Conservation (phyloP, 345 rosid genomes). For the Melaleuca quinquenervia region DNA sequence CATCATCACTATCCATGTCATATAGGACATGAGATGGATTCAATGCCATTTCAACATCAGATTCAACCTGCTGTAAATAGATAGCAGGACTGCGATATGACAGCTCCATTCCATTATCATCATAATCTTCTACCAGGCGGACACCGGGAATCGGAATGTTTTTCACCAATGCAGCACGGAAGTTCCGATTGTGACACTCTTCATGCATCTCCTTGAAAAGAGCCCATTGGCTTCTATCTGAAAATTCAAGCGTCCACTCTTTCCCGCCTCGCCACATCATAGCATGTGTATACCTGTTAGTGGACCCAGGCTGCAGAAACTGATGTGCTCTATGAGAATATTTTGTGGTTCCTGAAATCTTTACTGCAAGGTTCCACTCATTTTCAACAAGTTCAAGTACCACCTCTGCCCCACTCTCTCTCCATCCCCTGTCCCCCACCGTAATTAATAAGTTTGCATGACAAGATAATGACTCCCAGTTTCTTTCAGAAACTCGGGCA, state of each 20-base stretch:
- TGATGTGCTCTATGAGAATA: conserved; percentile 88
- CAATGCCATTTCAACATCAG: conserved; percentile 93
- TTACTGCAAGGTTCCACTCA: conserved; percentile 93
- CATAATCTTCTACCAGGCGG: conserved; percentile 51
- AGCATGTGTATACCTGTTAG: conserved; percentile 89
- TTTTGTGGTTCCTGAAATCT: conserved; percentile 51
- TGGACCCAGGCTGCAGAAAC: conserved; percentile 88
- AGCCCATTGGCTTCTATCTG: conserved; percentile 87
- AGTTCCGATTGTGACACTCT: conserved; percentile 83
- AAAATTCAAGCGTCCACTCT: conserved; percentile 88
- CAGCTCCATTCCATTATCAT: conserved; percentile 26
- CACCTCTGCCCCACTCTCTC: conserved; percentile 74
- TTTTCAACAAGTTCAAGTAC: conserved; percentile 60
- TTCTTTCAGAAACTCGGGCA: conserved; percentile 43
- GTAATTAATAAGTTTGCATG: conserved; percentile 70
- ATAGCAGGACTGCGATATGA: conserved; percentile 41
- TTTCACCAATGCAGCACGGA: conserved; percentile 73
- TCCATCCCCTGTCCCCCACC: conserved; percentile 80
- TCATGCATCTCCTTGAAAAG: conserved; percentile 97
- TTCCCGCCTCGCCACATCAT: conserved; percentile 99
- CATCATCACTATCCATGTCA: conserved; percentile 98
- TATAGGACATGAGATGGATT: conserved; percentile 62
- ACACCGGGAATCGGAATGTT: conserved; percentile 98
- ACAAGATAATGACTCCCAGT: conserved; percentile 54
- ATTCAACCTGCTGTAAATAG: conserved; percentile 69